phyloP scores from a whole-genome alignment of 2,329 filamentous ascomycete genomes.

The Thielaviopsis musarum region DNA sequence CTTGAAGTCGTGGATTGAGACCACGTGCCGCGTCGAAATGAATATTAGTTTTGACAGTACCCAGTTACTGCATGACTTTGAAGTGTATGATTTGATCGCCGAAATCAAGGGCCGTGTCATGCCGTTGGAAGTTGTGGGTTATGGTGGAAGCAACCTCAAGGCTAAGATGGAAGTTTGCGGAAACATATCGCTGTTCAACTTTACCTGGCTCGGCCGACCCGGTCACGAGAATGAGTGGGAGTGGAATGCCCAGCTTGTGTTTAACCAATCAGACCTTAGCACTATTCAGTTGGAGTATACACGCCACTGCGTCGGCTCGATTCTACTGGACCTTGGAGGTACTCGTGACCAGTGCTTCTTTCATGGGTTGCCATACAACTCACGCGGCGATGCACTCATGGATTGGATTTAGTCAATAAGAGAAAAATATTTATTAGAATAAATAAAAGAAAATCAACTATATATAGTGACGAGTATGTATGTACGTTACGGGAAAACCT shows the following conservation, averaged over 20 bases:
- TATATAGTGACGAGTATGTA: conserved; percentile 1
- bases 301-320: conserved; percentile 8
- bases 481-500: background rate
- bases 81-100: conserved; percentile 3
- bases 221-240: conserved; percentile 4
- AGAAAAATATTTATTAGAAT: background rate
- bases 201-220: background rate
- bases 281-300: conserved; percentile 9
- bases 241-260: conserved; percentile 6
- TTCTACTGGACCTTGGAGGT: conserved; percentile 8
- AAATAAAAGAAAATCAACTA: background rate
- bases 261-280: conserved; percentile 5
- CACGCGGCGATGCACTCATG: conserved; percentile 7
- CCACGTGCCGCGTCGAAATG: conserved; percentile 3
- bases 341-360: conserved; percentile 8
- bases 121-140: conserved; percentile 1
- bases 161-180: conserved; percentile 10
- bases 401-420: background rate
- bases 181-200: conserved; percentile 6
- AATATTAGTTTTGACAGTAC: background rate
- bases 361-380: conserved; percentile 6
- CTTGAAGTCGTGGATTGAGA: conserved; percentile 6
- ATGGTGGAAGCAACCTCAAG: conserved; percentile 4
- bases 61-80: background rate
- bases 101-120: conserved; percentile 3